These are phyloP conservation scores for Phyllosticta citrichinensis DNA, from an alignment of 2,329 filamentous ascomycete genomes.

Conservation along the genomic window DNA sequence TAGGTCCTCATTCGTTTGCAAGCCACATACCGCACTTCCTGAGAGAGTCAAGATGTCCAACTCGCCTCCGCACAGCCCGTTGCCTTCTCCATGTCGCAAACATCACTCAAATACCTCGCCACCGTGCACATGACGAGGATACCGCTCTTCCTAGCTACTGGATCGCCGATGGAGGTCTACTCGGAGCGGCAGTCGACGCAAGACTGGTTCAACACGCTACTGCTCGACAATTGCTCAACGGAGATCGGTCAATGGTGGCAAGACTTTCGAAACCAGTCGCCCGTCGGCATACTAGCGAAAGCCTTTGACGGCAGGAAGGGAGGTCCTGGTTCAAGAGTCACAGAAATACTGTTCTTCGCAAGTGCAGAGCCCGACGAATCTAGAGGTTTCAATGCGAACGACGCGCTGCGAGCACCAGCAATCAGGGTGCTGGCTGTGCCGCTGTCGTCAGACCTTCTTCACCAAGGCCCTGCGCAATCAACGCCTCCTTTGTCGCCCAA, in stretches of 20 bases:
- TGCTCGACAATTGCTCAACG: conserved; percentile 17
- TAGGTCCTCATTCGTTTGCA: conserved; percentile 2
- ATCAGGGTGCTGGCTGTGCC: conserved; percentile 24
- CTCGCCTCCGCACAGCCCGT: conserved; percentile 17
- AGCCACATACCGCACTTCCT: not conserved
- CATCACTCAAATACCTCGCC: conserved; percentile 26
- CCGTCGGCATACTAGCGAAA: conserved; percentile 29
- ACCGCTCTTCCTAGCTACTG: conserved; percentile 30
- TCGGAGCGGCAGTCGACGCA: conserved; percentile 25
- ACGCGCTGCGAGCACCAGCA: not conserved
- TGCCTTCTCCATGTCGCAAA: conserved; percentile 13
- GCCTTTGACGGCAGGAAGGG: conserved; percentile 13
- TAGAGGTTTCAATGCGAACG: not conserved
- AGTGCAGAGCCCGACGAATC: conserved; percentile 14
- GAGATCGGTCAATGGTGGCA: conserved; percentile 27
- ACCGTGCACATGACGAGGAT: conserved; percentile 30
- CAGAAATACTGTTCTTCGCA: conserved; percentile 39
- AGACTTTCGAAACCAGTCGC: conserved; percentile 26
- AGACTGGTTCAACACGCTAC: conserved; percentile 30
- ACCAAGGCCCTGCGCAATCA: conserved; percentile 18
- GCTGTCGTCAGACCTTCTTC: conserved; percentile 33
- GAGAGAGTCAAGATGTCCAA: conserved; percentile 18
- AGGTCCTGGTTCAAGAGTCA: conserved; percentile 18
- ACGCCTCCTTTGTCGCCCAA: conserved; percentile 16
- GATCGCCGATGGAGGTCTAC: conserved; percentile 29